Percentiles rank a stretch among this genome's conserved stretches.
Evolutionary conservation across 2,329 filamentous ascomycete genomes (phyloP).

Genomic region (Scortechinia acanthostroma): DNA sequence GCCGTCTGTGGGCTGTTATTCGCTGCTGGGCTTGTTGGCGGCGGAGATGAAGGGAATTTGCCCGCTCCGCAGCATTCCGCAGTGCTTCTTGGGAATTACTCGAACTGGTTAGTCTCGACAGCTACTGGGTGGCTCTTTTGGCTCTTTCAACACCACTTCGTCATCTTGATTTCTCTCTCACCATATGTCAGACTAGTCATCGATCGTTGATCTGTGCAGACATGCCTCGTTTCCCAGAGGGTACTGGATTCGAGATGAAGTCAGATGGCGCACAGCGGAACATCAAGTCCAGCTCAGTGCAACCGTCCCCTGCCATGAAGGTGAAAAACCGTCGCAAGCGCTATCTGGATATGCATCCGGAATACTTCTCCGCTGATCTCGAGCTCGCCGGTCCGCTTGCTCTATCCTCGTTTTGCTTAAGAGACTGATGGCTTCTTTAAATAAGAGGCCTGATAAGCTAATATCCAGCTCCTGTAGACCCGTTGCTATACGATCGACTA

Average conservation of each 20-base stretch:
- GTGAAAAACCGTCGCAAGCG: neutral
- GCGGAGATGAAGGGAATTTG: neutral
- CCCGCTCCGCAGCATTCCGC: neutral
- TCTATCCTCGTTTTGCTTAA: neutral
- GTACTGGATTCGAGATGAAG: neutral
- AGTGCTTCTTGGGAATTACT: no score
- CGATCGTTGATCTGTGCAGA: neutral
- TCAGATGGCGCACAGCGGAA: neutral
- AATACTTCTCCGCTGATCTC: constrained; percentile 2
- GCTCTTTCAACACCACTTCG: no score
- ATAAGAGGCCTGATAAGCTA: neutral
- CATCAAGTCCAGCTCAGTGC: neutral
- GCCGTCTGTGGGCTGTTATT: neutral
- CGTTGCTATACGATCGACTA: constrained; percentile 20
- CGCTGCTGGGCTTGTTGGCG: neutral
- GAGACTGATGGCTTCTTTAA: neutral
- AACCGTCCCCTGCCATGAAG: neutral
- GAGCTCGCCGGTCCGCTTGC: neutral
- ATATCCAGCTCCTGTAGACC: constrained; percentile 12
- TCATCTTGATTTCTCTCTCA: no score
- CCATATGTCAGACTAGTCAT: no score
- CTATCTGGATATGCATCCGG: constrained; percentile 1
- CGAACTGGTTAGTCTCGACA: no score
- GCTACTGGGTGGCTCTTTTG: no score
- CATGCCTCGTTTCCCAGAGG: neutral